These are phyloP conservation scores for Pyrenophora graminea DNA, from an alignment of 2,329 filamentous ascomycete species.

Conservation along the genomic window DNA sequence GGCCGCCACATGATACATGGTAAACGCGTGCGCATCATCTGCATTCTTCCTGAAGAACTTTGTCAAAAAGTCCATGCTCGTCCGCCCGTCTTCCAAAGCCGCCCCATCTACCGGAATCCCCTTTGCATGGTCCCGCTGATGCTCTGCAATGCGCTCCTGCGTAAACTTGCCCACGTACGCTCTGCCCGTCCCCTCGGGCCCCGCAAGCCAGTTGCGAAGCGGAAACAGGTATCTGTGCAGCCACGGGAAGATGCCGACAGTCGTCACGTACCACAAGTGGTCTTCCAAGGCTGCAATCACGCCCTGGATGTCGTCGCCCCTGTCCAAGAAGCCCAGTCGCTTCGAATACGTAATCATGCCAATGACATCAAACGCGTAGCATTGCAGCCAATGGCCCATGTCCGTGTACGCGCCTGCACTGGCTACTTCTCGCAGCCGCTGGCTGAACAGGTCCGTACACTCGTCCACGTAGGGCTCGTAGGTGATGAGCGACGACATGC, in stretches of 20 bases:
- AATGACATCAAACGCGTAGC: constrained; percentile 49
- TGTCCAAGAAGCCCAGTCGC: constrained; percentile 23
- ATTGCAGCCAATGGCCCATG: constrained; percentile 38
- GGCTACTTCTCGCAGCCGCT: constrained; percentile 35
- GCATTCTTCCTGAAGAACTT: constrained; percentile 20
- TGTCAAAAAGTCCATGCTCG: constrained; percentile 19
- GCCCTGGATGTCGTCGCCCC: constrained; percentile 16
- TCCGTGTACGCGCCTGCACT: constrained; percentile 19
- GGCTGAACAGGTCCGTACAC: constrained; percentile 38
- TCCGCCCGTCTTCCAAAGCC: background rate
- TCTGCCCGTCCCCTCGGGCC: constrained; percentile 36
- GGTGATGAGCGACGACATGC: constrained; percentile 38
- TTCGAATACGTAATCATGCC: constrained; percentile 31
- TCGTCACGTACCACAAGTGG: constrained; percentile 8
- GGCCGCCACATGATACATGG: constrained; percentile 43
- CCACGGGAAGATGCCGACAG: constrained; percentile 27
- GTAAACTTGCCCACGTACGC: constrained; percentile 35
- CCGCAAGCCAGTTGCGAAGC: constrained; percentile 44
- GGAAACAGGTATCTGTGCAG: constrained; percentile 38
- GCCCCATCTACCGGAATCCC: constrained; percentile 10
- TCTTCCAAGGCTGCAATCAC: constrained; percentile 11
- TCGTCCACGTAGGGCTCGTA: constrained; percentile 47
- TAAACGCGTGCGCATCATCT: constrained; percentile 39
- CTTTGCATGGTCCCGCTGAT: constrained; percentile 6
- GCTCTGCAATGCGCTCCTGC: constrained; percentile 21